Evolutionary conservation across 305 asterid genomes (phyloP), one percentile per base, ranked within the genome.

Genomic region (Solanum hybrid): DNA sequence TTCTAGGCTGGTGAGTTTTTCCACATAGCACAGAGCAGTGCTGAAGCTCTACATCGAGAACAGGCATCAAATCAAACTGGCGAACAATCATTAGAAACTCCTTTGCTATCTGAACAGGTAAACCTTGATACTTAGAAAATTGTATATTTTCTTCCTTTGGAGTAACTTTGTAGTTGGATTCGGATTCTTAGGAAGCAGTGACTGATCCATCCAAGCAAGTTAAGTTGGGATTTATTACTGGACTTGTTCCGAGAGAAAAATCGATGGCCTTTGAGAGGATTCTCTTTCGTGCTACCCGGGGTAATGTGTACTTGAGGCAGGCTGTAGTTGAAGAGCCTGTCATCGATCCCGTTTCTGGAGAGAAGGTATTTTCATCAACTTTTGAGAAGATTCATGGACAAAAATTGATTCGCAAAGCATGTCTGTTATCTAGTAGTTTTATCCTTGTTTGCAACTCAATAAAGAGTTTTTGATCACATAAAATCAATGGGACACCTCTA

Each of bases 261-360:
- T 95, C 97, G 75, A 92, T 98, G 97, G 97, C 98, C 81, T 98
- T 98, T 45, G 99, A 98, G 94, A 96, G 99, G 94, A 98, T 98
- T 91, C 92, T 98, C 92, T 98, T 98, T 94, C 98, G 99, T 87
- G 99, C 99, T 89, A 97, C 99, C 91, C 95, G 99, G 97, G 99
- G 99, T 90, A 98, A 98, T 89, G 98, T 97, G 93, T 95, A 93
- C 90, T 93, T 98, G 90, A 97, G 93, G 95, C 99, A 98, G 90
- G 94, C 95, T 93, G 90, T 91, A 20, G 94, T 97, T 90, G 99
- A 98, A 91, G 98, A 95, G 90, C 94, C 96, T 34, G 95, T 98
- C 87, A 92, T 91, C 45, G 99, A 98, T 93, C 99, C 99, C 41
- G 95, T 90, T 90, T 95, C 99, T 24, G 99, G 99, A 79, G 99